Base-by-base conservation (phyloP, 2,329 filamentous ascomycete species). In the Dryadomyces quercivorus region DNA sequence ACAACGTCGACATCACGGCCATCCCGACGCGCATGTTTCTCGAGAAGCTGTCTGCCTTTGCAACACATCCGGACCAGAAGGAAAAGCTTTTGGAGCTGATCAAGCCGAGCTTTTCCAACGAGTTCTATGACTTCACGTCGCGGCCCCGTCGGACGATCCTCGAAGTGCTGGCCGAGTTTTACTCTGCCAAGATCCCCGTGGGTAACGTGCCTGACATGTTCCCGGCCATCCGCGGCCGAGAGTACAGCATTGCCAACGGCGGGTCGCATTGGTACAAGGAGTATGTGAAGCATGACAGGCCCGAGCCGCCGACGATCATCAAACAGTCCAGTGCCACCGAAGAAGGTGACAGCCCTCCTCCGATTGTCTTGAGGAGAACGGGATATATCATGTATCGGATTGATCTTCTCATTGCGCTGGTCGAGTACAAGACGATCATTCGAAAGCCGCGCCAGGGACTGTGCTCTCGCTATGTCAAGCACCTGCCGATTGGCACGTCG, bases 81-180 rank as follows among this genome's bases (percentile, higher is more conserved):
- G 86, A 93, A 58, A 82, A 92, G 2, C 78, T 98, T 0, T 69
- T 85, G 9, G 93, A 98, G 64, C 93, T 98, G 62, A 84, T 83
- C 1, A 80, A 86, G 62, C 82, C 88, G 0, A 78, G 86, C 48
- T 88, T 85, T 62, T 81, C 92, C 6, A 90, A 97, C 61, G 93
- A 98, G 62, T 84, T 95, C 55, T 97, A 88, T 71, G 92, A 98
- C 69, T 98, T 98, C 65, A 93, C 93, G 1, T 91, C 91, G 0
- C 83, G 93, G 9, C 88, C 92, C 0, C 84, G 90, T 38, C 84
- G 93, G 38, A 94, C 87, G 56, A 95, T 97, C 55, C 73, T 98
- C 6, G 93, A 98, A 69, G 85, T 95, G 3, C 77, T 98, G 31
- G 84, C 92, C 55, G 93, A 98, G 62, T 98, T 98, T 62, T 79